Evolutionary conservation across 108 stramenopile genomes (phyloP).

Genomic region (Chaetoceros tenuissimus): DNA sequence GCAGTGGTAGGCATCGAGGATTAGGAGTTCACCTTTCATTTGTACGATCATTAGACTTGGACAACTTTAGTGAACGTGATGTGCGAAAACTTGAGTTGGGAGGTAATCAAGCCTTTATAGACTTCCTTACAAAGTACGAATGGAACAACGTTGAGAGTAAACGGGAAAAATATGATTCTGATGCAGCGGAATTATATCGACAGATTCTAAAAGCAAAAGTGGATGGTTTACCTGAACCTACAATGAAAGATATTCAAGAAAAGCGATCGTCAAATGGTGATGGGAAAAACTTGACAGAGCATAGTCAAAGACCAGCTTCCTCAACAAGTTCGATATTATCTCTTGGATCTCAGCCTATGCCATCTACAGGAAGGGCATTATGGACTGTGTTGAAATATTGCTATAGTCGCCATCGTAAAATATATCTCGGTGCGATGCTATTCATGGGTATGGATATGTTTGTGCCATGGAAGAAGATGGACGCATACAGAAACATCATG

Average conservation of each 20-base stretch:
- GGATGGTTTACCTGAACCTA: constrained; percentile 32
- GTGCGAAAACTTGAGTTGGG: constrained; percentile 20
- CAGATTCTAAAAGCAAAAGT: constrained; percentile 24
- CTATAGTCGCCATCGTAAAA: too few species aligned
- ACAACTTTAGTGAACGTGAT: constrained; percentile 24
- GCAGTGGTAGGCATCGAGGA: constrained; percentile 38
- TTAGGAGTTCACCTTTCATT: constrained; percentile 34
- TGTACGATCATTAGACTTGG: constrained; percentile 33
- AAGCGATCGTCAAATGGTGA: too few species aligned
- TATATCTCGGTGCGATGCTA: too few species aligned
- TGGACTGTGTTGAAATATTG: too few species aligned
- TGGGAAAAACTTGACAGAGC: too few species aligned
- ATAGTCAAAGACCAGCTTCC: too few species aligned
- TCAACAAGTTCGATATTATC: too few species aligned
- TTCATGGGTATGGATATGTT: too few species aligned
- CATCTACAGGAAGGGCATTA: too few species aligned
- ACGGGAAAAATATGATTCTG: constrained; percentile 16
- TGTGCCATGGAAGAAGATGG: too few species aligned
- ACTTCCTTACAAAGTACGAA: constrained; percentile 18
- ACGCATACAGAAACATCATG: too few species aligned
- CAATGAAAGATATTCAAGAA: background rate
- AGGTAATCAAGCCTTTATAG: constrained; percentile 20
- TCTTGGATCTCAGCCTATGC: too few species aligned
- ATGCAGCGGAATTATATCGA: constrained; percentile 27
- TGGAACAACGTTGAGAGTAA: background rate